phyloP scores from a whole-genome alignment of 495 filamentous ascomycete genomes.

The Aspergillus bertholletiae region DNA sequence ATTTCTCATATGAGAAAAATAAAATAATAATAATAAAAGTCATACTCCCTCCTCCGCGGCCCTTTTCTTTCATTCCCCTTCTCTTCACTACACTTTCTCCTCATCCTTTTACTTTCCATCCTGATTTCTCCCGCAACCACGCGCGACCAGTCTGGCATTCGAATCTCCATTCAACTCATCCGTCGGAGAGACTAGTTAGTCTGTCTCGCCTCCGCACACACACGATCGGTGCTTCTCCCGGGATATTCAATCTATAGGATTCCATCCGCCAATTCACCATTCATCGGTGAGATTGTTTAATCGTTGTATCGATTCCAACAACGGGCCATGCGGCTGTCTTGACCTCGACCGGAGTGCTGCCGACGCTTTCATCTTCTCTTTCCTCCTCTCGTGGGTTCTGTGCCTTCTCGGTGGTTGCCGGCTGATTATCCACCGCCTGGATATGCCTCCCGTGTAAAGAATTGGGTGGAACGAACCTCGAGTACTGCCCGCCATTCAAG shows the following conservation, averaged over 20 bases:
- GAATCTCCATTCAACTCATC: background rate
- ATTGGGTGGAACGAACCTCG: background rate
- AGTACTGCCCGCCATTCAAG: background rate
- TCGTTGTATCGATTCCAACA: background rate
- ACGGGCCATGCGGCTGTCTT: conserved; percentile 2
- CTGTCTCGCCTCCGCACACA: no score
- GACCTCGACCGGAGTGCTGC: background rate
- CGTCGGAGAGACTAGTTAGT: no score
- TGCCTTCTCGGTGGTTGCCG: background rate
- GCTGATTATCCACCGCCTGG: no score
- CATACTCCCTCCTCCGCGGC: background rate
- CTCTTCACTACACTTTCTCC: conserved; percentile 3
- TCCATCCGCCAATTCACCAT: no score
- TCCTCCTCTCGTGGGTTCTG: no score
- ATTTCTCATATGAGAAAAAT: background rate
- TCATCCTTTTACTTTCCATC: background rate
- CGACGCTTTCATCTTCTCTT: no score
- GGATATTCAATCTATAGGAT: no score
- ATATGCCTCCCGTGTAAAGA: conserved; percentile 3
- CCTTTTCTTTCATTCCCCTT: background rate
- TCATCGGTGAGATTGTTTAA: background rate
- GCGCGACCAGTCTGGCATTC: background rate
- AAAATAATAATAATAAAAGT: background rate
- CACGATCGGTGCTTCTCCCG: background rate
- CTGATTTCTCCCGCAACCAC: background rate